Base-by-base conservation (phyloP, 306 rosid species). In the Aeschynomene evenia region DNA sequence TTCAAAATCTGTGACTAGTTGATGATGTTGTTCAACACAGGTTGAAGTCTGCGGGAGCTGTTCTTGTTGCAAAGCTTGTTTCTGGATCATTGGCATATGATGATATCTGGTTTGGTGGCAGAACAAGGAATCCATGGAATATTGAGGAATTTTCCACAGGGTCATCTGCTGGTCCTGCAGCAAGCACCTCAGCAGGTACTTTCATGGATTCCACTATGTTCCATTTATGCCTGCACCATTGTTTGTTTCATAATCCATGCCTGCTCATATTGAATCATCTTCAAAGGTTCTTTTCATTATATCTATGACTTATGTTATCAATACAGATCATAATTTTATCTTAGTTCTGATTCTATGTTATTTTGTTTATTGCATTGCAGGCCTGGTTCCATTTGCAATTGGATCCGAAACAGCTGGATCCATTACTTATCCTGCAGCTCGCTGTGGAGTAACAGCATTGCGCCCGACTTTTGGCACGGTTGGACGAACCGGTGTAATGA, bases 41-140 rank as follows among this genome's bases (percentile, higher is more conserved):
- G 75, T 76, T 87, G 78, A 85, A 81, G 69, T 84, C 84, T 49
- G 84, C 86, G 0, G 92, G 88, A 57, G 88, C 88, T 1, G 87
- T 92, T 84, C 96, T 92, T 15, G 86, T 87, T 73, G 90, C 96
- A 45, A 92, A 87, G 80, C 95, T 89, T 78, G 98, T 83, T 73
- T 16, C 92, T 48, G 92, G 95, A 69, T 83, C 88, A 9, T 79
- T 92, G 77, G 96, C 96, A 49, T 92, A 87, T 71, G 90, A 92
- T 76, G 96, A 89, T 74, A 81, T 92, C 58, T 87, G 92, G 98
- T 92, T 87, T 57, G 95, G 95, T 8, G 92, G 96, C 11, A 78
- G 95, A 80, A 87, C 96, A 4, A 88, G 92, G 74, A 89, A 87
- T 48, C 89, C 88, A 9, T 87, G 96, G 98, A 92, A 87, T 72